These are phyloP conservation scores for Xerocomus amazonicus DNA, from an alignment of 1,284 basidiomycete species.

Conservation along the genomic window DNA sequence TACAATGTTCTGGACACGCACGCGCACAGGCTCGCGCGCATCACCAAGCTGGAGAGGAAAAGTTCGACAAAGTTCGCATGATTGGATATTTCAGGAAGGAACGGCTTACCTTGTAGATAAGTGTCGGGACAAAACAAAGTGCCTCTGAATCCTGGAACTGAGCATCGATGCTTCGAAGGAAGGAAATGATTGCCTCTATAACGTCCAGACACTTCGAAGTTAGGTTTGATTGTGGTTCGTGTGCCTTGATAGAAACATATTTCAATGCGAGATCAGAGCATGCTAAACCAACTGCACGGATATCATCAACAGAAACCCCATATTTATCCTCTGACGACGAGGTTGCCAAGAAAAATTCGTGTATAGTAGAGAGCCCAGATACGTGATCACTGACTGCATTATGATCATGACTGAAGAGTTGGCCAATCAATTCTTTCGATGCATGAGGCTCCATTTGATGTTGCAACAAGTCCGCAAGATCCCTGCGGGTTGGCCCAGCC, in stretches of 20 bases:
- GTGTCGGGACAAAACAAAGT: constrained; percentile 83
- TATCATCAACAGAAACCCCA: constrained; percentile 49
- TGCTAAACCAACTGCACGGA: constrained; percentile 73
- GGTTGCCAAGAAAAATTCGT: constrained; percentile 70
- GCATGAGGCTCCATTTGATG: constrained; percentile 88
- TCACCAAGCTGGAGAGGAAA: constrained; percentile 63
- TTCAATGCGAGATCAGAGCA: constrained; percentile 94
- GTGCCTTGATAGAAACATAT: constrained; percentile 87
- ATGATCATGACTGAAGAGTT: constrained; percentile 95
- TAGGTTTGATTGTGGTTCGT: constrained; percentile 93
- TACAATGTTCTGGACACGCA: constrained; percentile 68
- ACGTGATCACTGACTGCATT: constrained; percentile 93
- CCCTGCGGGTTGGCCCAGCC: constrained; percentile 75
- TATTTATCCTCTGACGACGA: constrained; percentile 59
- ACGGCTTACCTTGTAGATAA: constrained; percentile 79
- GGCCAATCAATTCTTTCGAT: constrained; percentile 72
- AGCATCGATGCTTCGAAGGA: constrained; percentile 68
- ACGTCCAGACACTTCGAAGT: constrained; percentile 88
- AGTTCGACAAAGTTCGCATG: constrained; percentile 3
- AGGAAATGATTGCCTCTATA: constrained; percentile 75
- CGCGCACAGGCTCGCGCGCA: constrained; percentile 71
- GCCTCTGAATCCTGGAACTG: constrained; percentile 89
- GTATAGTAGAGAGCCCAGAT: constrained; percentile 67
- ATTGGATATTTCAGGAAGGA: neutral
- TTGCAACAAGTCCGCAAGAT: constrained; percentile 84